phyloP scores from a whole-genome alignment of 164 flowering plant species.

The Liquidambar formosana region DNA sequence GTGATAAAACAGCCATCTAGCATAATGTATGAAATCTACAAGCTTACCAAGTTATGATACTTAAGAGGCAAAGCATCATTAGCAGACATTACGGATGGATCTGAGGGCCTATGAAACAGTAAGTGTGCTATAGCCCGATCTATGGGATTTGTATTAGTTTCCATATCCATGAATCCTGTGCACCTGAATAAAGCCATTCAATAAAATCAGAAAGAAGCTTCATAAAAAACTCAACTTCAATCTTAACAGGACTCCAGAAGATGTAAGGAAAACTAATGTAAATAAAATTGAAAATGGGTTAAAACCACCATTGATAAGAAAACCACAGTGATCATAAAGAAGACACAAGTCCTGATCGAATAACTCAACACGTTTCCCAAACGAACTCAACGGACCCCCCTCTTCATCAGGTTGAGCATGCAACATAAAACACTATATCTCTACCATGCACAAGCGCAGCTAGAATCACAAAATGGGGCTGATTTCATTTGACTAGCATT shows the following conservation, averaged over 20 bases:
- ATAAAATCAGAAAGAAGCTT: neutral
- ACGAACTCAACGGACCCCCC: too few species aligned
- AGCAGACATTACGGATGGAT: slow-evolving; percentile 30
- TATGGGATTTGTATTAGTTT: slow-evolving; percentile 84
- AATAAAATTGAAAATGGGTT: neutral
- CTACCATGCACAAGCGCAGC: too few species aligned
- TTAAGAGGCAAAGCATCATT: too few species aligned
- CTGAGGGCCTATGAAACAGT: slow-evolving; percentile 71
- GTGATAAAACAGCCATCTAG: neutral
- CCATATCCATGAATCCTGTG: slow-evolving; percentile 57
- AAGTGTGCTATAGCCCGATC: slow-evolving; percentile 87
- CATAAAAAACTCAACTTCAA: neutral
- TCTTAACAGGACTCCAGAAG: neutral
- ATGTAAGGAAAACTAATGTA: neutral
- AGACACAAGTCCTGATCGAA: too few species aligned
- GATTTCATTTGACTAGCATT: too few species aligned
- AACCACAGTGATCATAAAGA: too few species aligned
- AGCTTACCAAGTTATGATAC: slow-evolving; percentile 44
- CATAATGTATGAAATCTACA: neutral
- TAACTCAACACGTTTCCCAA: too few species aligned
- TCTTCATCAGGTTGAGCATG: too few species aligned
- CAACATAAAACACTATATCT: too few species aligned
- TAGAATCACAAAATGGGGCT: too few species aligned
- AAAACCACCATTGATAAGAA: too few species aligned
- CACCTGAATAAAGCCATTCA: slow-evolving; percentile 34